These are phyloP conservation scores for Schizophyllum amplum DNA, from an alignment of 1,284 basidiomycete species.

Conservation along the genomic window DNA sequence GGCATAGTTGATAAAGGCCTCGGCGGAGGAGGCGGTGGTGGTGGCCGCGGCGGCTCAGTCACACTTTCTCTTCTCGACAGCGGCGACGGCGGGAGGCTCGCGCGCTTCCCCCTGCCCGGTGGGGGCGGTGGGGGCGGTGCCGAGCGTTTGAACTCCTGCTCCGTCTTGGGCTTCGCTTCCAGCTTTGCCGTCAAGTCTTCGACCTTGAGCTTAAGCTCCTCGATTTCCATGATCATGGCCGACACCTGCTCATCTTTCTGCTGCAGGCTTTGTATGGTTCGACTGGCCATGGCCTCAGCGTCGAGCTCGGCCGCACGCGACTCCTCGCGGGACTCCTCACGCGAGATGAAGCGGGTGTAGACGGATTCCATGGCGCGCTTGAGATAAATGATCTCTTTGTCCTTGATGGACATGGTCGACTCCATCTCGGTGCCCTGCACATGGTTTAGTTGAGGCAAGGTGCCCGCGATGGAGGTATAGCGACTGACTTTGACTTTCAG, in stretches of 20 bases:
- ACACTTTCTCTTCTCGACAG: not conserved
- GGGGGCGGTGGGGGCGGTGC: slow-evolving; percentile 63
- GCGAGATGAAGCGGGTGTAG: slow-evolving; percentile 63
- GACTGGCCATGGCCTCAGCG: slow-evolving; percentile 61
- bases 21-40: slow-evolving; percentile 18
- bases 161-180: too few relatives aligned
- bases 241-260: slow-evolving; percentile 67
- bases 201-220: slow-evolving; percentile 35
- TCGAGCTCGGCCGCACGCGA: slow-evolving; percentile 47
- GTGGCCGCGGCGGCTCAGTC: slow-evolving; percentile 13
- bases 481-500: slow-evolving; percentile 56
- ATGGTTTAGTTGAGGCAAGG: too few relatives aligned
- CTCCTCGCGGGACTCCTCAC: slow-evolving; percentile 40
- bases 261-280: slow-evolving; percentile 62
- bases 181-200: not conserved
- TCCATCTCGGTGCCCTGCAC: slow-evolving; percentile 45
- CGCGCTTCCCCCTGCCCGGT: slow-evolving; percentile 21
- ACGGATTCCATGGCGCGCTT: slow-evolving; percentile 83
- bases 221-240: slow-evolving; percentile 43
- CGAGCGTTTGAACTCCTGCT: slow-evolving; percentile 64
- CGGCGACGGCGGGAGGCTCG: slow-evolving; percentile 5
- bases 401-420: slow-evolving; percentile 38
- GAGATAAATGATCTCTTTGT: slow-evolving; percentile 70
- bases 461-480: slow-evolving; percentile 22
- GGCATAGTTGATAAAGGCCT: slow-evolving; percentile 18